phyloP scores from a whole-genome alignment of 2,329 filamentous ascomycete species.

The Aphanoascus verrucosus region DNA sequence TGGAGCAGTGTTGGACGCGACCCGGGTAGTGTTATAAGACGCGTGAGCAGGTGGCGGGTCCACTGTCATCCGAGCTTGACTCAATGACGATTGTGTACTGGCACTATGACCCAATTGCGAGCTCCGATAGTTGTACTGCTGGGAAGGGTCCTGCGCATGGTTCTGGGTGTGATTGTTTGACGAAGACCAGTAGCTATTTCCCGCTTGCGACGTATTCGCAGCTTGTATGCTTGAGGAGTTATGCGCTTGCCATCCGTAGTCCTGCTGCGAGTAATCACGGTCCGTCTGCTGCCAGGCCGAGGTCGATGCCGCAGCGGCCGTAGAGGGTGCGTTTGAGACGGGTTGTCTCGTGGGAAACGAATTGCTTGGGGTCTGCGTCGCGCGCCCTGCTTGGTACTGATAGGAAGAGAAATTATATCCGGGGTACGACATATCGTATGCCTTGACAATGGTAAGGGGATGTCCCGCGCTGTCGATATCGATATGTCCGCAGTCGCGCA shows the following conservation, averaged over 20 bases:
- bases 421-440: slow-evolving; percentile 14
- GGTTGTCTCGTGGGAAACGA: slow-evolving; percentile 8
- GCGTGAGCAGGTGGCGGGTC: not conserved
- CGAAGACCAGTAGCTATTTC: slow-evolving; percentile 9
- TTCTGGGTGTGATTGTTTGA: slow-evolving; percentile 3
- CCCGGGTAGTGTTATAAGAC: not conserved
- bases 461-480: not conserved
- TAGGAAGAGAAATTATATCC: slow-evolving; percentile 14
- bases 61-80: not conserved
- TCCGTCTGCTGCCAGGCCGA: slow-evolving; percentile 6
- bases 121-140: slow-evolving; percentile 8
- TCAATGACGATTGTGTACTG: not conserved
- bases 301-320: not conserved
- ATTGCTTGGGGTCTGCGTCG: slow-evolving; percentile 2
- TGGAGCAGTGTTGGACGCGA: not conserved
- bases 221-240: slow-evolving; percentile 1
- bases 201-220: slow-evolving; percentile 2
- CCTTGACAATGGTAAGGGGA: not conserved
- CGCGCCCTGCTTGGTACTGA: slow-evolving; percentile 9
- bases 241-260: slow-evolving; percentile 13
- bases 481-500: not conserved
- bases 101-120: slow-evolving; percentile 9
- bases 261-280: slow-evolving; percentile 11
- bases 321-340: slow-evolving; percentile 1
- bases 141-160: slow-evolving; percentile 10